Base-by-base conservation (phyloP, 2,329 filamentous ascomycete genomes). In the Blastomyces parvus region DNA sequence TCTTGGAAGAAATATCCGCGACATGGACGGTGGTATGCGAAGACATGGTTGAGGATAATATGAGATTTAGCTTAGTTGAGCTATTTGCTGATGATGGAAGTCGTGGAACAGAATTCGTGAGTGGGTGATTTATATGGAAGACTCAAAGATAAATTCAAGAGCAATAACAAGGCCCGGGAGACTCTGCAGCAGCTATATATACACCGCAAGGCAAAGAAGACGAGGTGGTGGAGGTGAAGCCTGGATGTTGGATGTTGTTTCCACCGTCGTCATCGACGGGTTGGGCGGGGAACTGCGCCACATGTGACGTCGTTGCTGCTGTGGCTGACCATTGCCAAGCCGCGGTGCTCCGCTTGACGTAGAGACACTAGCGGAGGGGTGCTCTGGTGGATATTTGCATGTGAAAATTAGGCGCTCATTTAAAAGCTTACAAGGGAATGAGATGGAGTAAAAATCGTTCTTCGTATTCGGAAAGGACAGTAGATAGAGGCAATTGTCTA, bases 1-100 rank as follows among this genome's bases (percentile, higher is more conserved):
- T 97, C 75, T 87, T 79, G 66, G 82, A 75, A 69, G 89, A 86
- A 79, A 99, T 96, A 81, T 94, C 92, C 80, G 89, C 89, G 72
- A 97, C 92, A 80, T 92, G 81, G 67, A 97, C 90, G 60, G 89
- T 93, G 71, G 80, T 84, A 7, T 59, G 27, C 1, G 57, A 44
- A 11, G 58, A 36, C 58, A 59, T 59, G 25, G 22, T 44, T 60
- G 42, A 50, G 19, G 38, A 11, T 40, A 30, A 36, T 25, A 14
- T 22, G 27, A 25, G 9, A 42, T 19, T 13, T 27, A 11, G 38
- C 42, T 19, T 36, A 42, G n/a, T n/a, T 44, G 38, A 71, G 83
- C 50, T 42, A 4, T 33, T 3, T 50, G 6, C 38, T 52, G 27
- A 22, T 38, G 8, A 13, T 13, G 1, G 19, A 1, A n/a, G 42